Evolutionary conservation across 2,329 filamentous ascomycete genomes (phyloP).

Genomic region (Aurifilum marmelostoma): DNA sequence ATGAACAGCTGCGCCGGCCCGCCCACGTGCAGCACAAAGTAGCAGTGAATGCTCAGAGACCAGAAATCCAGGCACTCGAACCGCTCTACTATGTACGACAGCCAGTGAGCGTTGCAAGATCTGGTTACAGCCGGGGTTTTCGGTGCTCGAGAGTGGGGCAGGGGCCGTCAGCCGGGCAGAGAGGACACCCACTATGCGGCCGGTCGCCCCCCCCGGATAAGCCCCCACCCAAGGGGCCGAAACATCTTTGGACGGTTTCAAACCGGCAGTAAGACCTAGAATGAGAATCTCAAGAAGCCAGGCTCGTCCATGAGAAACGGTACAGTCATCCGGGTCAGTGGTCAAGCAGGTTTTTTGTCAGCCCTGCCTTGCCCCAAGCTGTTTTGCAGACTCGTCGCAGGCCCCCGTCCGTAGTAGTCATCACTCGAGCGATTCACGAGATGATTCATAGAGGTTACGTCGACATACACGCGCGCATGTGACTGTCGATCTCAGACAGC

Average conservation of each 20-base stretch:
- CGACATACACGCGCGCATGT: background rate
- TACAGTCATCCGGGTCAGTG: background rate
- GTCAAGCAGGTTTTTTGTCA: background rate
- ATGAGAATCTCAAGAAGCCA: background rate
- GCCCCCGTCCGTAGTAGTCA: background rate
- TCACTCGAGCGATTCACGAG: background rate
- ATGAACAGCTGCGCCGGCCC: background rate
- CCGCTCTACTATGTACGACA: background rate
- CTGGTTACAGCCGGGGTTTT: background rate
- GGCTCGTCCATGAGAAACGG: background rate
- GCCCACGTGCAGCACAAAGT: background rate
- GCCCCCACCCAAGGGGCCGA: constrained; percentile 1
- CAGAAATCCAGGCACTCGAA: background rate
- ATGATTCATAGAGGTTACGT: background rate
- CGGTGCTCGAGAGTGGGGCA: background rate
- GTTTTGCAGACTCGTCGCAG: background rate
- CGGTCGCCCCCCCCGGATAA: background rate
- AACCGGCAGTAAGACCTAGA: constrained; percentile 1
- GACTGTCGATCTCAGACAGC: background rate
- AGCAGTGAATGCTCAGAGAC: background rate
- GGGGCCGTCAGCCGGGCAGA: background rate
- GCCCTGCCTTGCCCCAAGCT: background rate
- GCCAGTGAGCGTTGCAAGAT: background rate
- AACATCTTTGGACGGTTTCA: background rate
- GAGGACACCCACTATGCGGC: constrained; percentile 1